Base-by-base conservation (phyloP, 331 rosid genomes). In the Ulmus americana region DNA sequence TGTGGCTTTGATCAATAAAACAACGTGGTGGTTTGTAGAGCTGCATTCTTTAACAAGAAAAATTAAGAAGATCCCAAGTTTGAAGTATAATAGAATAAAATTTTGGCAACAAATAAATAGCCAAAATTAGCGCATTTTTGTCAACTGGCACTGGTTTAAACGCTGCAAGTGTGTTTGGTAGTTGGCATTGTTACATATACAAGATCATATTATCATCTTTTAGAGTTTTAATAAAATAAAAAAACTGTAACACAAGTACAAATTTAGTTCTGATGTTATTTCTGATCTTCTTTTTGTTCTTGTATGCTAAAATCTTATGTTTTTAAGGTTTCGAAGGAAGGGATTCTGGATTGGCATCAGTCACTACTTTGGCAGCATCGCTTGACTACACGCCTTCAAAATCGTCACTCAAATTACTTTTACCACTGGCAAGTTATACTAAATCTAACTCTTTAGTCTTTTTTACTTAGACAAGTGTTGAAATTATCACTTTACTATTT, bases 341-440 rank as follows among this genome's bases (percentile, higher is more conserved):
- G 55, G 83, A 88, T 67, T 75, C 87, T 59, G 79, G 79, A 20
- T 77, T 91, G 58, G 85, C 84, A 67, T 81, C 97, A 39, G 75
- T 85, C 62, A 85, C 85, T 76, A 86, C 96, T 43, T 76, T 91
- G 85, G 97, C 64, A 45, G 86, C 97, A 22, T 91, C 97, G 1
- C 95, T 91, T 0, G 97, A 86, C 77, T 88, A 83, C 74, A 61
- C 83, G 7, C 70, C 80, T 67, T 91, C 97, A 69, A 86, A 71
- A 81, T 84, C 97, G 40, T 84, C 97, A 47, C 88, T 83, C 68
- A 86, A 81, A 64, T 65, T 87, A 63, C 86, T 91, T 59, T 85
- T 91, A 73, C 96, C 95, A 13, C 78, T 91, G 94, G 95, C 67
- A 83, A 85, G 89, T 83, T 73, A 83, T 67, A 58, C 61, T 20